Evolutionary conservation across 768 basidiomycete species (phyloP).

Genomic region (Lanmaoa rubissima): DNA sequence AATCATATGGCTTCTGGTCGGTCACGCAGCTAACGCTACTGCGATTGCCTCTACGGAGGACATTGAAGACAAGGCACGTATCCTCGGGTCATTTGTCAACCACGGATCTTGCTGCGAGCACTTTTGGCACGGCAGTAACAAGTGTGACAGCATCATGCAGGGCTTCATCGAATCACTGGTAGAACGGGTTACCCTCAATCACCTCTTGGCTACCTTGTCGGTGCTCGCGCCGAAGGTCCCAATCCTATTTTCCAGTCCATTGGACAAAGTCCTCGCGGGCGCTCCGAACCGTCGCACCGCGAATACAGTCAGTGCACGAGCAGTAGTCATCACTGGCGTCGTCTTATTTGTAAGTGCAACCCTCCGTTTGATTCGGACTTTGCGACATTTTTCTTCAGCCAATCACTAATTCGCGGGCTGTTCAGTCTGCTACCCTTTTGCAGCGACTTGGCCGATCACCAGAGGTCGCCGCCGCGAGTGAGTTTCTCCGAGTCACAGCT

Average conservation of each 20-base stretch:
- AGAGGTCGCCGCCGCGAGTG: slow-evolving; percentile 37
- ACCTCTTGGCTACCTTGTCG: background rate
- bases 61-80: slow-evolving; percentile 19
- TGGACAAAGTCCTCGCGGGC: slow-evolving; percentile 18
- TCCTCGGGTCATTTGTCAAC: slow-evolving; percentile 55
- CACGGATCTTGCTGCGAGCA: slow-evolving; percentile 49
- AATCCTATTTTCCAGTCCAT: slow-evolving; percentile 10
- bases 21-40: background rate
- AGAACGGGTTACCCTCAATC: slow-evolving; percentile 1
- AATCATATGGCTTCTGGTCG: background rate
- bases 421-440: slow-evolving; percentile 36
- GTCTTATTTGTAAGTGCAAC: slow-evolving; percentile 18
- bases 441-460: slow-evolving; percentile 37
- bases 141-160: slow-evolving; percentile 45
- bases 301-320: slow-evolving; percentile 19
- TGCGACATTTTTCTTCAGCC: slow-evolving; percentile 7
- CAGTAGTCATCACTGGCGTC: slow-evolving; percentile 24
- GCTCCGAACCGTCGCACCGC: slow-evolving; percentile 14
- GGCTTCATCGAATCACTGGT: slow-evolving; percentile 37
- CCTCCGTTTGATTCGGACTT: background rate
- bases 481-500: slow-evolving; percentile 39
- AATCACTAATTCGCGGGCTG: slow-evolving; percentile 22
- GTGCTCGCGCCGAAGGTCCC: slow-evolving; percentile 10
- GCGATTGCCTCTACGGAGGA: background rate
- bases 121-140: slow-evolving; percentile 40